These are phyloP conservation scores for Musa troglodytarum DNA, from an alignment of 176 grass and related monocot species.

Conservation along the genomic window DNA sequence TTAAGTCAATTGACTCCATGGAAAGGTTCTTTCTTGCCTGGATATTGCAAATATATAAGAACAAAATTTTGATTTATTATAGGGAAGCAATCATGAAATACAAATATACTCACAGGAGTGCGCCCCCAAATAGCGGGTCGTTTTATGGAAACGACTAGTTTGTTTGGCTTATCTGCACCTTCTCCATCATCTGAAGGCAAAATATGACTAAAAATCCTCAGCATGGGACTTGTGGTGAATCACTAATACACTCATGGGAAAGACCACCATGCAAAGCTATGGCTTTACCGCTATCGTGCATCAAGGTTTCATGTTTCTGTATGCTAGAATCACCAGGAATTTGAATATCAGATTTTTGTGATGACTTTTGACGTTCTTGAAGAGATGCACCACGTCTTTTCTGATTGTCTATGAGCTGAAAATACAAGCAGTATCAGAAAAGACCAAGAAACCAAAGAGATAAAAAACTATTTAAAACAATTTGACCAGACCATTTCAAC, in stretches of 20 bases:
- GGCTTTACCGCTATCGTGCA: conserved; percentile 7
- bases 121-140: conserved; percentile 63
- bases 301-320: conserved; percentile 15
- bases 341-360: conserved; percentile 7
- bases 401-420: neutral
- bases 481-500: neutral
- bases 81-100: neutral
- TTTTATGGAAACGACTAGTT: conserved; percentile 26
- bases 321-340: conserved; percentile 1
- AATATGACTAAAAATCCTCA: conserved; percentile 26
- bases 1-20: conserved; percentile 64
- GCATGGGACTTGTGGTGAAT: conserved; percentile 6
- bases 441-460: neutral
- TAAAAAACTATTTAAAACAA: neutral
- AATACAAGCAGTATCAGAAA: neutral
- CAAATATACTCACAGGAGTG: conserved; percentile 63
- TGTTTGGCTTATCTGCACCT: conserved; percentile 35
- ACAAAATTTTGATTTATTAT: neutral
- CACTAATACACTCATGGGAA: conserved; percentile 27
- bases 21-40: conserved; percentile 98
- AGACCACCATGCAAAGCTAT: conserved; percentile 13
- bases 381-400: neutral
- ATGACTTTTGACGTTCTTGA: conserved; percentile 15
- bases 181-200: conserved; percentile 22
- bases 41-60: conserved; percentile 18